Percentiles rank a stretch among this genome's conserved stretches.
phyloP scores from a whole-genome alignment of 352 stramenopile genomes.

The Globisporangium perplexum region DNA sequence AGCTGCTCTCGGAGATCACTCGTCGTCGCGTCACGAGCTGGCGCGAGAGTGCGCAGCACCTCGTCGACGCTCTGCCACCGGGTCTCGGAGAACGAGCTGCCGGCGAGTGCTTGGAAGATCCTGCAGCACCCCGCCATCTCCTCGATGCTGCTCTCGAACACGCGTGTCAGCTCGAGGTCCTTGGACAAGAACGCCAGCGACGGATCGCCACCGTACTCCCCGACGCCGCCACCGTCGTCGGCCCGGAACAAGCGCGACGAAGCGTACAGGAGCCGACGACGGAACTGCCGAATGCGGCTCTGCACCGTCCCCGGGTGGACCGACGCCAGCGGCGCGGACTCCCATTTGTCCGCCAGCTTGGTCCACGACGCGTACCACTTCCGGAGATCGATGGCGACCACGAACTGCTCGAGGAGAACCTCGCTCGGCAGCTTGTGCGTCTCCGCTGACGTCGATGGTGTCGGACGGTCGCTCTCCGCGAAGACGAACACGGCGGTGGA shows the following conservation, averaged over 20 bases:
- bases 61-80: slow-evolving; percentile 25
- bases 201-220: slow-evolving; percentile 1
- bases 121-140: slow-evolving; percentile 32
- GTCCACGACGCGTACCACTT: slow-evolving; percentile 53
- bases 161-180: slow-evolving; percentile 26
- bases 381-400: slow-evolving; percentile 47
- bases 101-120: slow-evolving; percentile 44
- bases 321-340: slow-evolving; percentile 22
- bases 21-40: not conserved
- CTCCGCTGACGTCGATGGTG: not conserved
- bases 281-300: slow-evolving; percentile 55
- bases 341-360: slow-evolving; percentile 41
- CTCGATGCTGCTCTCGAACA: slow-evolving; percentile 37
- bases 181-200: slow-evolving; percentile 8
- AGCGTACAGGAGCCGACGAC: slow-evolving; percentile 34
- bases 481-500: not conserved
- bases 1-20: slow-evolving; percentile 5
- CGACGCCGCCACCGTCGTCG: not conserved
- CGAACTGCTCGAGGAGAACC: slow-evolving; percentile 42
- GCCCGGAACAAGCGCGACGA: slow-evolving; percentile 25
- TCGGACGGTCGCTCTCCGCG: not conserved
- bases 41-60: slow-evolving; percentile 4
- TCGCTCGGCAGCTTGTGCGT: slow-evolving; percentile 32
- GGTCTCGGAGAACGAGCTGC: slow-evolving; percentile 29
- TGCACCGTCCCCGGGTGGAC: slow-evolving; percentile 45